Evolutionary conservation across 129 eudicot genomes (phyloP), one percentile per base, ranked within the genome.

Genomic region (Sambucus nigra): DNA sequence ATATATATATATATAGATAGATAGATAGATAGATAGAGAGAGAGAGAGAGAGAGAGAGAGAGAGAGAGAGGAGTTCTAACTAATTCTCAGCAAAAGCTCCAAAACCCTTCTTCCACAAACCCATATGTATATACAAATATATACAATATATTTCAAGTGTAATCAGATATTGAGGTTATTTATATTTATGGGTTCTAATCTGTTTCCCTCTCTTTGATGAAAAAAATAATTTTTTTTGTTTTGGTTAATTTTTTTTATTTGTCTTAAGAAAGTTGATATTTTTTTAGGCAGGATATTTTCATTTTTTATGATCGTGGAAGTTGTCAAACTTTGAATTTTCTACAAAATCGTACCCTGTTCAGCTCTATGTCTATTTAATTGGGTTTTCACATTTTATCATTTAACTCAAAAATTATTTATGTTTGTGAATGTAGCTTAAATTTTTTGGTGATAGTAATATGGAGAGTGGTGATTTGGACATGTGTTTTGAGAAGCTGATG

Each of bases 401-500:
- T n/a, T n/a, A n/a, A n/a, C n/a, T n/a, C n/a, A n/a, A n/a, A n/a
- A n/a, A n/a, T n/a, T n/a, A n/a, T n/a, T n/a, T n/a, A 9, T 31
- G 38, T 31, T 35, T 35, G 42, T 35, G 42, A 2, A 35, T 35
- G 13, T 35, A 35, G 24, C 22, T 13, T 35, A 29, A 49, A 49
- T 47, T 66, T 64, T 55, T 45, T 15, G 67, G 26, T 22, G 44
- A 52, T 14, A 57, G 33, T 53, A 59, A 11, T 10, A 26, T 59
- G 51, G 41, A 60, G 65, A 24, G 42, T 24, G 77, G 66, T 64
- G 80, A 72, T 25, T 20, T 68, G 66, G 67, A 73, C 44, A 23
- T 29, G 53, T 63, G 79, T 46, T 76, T 87, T 24, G 70, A 70
- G 69, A 76, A 79, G 59, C 45, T 82, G 61, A 66, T 79, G 82